phyloP scores from a whole-genome alignment of 345 rosid species.

The Streptanthus diversifolius region DNA sequence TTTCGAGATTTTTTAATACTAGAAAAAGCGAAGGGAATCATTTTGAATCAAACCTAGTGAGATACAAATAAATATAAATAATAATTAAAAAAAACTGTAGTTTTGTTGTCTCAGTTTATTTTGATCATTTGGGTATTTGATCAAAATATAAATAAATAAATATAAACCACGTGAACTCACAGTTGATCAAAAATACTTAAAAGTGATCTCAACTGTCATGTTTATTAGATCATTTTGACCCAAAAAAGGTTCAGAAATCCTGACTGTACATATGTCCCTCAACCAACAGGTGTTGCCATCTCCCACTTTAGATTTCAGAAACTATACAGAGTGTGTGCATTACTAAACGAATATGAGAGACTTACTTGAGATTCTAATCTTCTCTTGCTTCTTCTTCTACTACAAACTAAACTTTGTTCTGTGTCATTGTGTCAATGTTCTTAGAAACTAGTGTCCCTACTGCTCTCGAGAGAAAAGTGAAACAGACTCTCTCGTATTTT shows the following conservation, averaged over 20 bases:
- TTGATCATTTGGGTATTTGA: too few relatives aligned
- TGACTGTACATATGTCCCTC: background rate
- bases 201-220: background rate
- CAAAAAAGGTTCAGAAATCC: background rate
- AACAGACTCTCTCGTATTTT: background rate
- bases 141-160: too few relatives aligned
- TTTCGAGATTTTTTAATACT: background rate
- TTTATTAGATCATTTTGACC: constrained; percentile 5
- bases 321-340: background rate
- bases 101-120: background rate
- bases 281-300: constrained; percentile 6
- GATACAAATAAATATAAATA: background rate
- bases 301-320: background rate
- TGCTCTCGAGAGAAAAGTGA: constrained; percentile 19
- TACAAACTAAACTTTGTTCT: constrained; percentile 2
- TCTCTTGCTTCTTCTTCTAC: constrained; percentile 8
- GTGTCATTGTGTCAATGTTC: background rate
- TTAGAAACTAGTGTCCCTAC: constrained; percentile 14
- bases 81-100: background rate
- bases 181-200: background rate
- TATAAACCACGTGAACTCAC: too few relatives aligned
- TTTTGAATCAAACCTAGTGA: constrained; percentile 12
- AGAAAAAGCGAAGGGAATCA: constrained; percentile 3
- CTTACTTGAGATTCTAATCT: background rate
- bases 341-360: background rate